Conservation (phyloP, 371 early-diverging fungal genomes). For the Mucor velutinosus region DNA sequence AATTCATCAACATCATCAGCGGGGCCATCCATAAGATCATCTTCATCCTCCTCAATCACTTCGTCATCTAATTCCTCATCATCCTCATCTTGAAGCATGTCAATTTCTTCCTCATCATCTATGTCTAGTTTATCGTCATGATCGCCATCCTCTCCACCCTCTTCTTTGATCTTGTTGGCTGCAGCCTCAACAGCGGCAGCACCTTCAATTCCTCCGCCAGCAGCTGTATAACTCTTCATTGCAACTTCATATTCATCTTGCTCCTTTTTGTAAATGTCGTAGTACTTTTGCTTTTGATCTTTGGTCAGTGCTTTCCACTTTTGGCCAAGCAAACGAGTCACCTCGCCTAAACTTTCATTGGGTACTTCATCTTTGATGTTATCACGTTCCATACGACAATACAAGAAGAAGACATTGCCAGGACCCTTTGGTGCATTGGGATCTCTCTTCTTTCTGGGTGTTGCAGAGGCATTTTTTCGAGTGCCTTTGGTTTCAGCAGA, state of each 20-base stretch:
- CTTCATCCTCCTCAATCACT: slow-evolving; percentile 3
- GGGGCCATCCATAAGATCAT: neutral
- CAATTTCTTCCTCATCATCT: slow-evolving; percentile 41
- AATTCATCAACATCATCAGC: neutral
- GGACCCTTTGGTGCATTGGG: slow-evolving; percentile 65
- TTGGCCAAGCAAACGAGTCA: slow-evolving; percentile 43
- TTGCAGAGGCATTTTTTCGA: slow-evolving; percentile 9
- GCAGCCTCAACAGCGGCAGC: slow-evolving; percentile 26
- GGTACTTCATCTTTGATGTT: slow-evolving; percentile 54
- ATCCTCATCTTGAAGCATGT: slow-evolving; percentile 19
- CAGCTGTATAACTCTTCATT: slow-evolving; percentile 29
- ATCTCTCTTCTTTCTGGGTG: slow-evolving; percentile 43
- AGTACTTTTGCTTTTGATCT: slow-evolving; percentile 41
- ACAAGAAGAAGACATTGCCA: slow-evolving; percentile 59
- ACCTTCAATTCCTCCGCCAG: slow-evolving; percentile 28
- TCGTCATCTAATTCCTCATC: slow-evolving; percentile 14
- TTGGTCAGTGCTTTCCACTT: slow-evolving; percentile 46
- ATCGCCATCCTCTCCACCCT: slow-evolving; percentile 60
- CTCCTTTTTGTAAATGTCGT: slow-evolving; percentile 23
- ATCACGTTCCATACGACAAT: slow-evolving; percentile 55
- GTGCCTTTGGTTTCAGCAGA: slow-evolving; percentile 6
- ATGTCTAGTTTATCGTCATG: slow-evolving; percentile 58
- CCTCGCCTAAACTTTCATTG: slow-evolving; percentile 43
- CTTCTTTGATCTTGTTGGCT: slow-evolving; percentile 19
- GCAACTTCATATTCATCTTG: slow-evolving; percentile 23